Conservation (phyloP, 73 alveolate species). For the Blepharisma stoltei region DNA sequence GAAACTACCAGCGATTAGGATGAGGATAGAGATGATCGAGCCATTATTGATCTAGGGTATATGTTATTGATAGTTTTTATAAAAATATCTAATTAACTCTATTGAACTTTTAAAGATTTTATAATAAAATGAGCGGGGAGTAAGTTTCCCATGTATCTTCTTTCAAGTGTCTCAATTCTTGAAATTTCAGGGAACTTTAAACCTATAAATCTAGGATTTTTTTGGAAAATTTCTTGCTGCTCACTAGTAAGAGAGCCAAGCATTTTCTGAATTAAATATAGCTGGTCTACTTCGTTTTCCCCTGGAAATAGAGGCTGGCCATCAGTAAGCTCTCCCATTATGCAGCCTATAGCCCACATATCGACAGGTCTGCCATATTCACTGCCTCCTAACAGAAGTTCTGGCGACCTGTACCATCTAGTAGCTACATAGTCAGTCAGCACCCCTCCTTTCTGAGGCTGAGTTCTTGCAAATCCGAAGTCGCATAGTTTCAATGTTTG, state of each 20-base stretch:
- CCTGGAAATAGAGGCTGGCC: constrained; percentile 96
- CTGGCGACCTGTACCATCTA: constrained; percentile 84
- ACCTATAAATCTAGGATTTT: constrained; percentile 86
- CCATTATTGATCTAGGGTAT: no score
- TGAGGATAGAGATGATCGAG: no score
- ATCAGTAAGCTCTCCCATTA: constrained; percentile 93
- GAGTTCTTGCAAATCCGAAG: constrained; percentile 56
- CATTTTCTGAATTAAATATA: constrained; percentile 75
- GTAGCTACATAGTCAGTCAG: constrained; percentile 62
- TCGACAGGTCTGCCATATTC: constrained; percentile 80
- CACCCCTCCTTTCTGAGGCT: constrained; percentile 34
- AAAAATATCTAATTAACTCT: no score
- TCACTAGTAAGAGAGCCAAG: constrained; percentile 80
- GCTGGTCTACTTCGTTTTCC: constrained; percentile 87
- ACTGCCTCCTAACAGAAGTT: constrained; percentile 61
- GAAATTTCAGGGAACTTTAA: constrained; percentile 84
- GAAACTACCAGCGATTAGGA: no score
- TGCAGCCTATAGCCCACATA: constrained; percentile 93
- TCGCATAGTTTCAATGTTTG: constrained; percentile 44
- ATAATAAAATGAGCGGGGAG: no score
- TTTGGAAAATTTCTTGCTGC: constrained; percentile 69
- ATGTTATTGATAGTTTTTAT: no score
- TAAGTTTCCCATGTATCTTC: constrained; percentile 54
- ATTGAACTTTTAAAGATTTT: no score
- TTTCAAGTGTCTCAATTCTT: constrained; percentile 92